A percentile compares a stretch with the other conserved stretches of the same genome.
phyloP scores from a whole-genome alignment of 2,329 filamentous ascomycete species.

The Sodiomyces alkalinus region DNA sequence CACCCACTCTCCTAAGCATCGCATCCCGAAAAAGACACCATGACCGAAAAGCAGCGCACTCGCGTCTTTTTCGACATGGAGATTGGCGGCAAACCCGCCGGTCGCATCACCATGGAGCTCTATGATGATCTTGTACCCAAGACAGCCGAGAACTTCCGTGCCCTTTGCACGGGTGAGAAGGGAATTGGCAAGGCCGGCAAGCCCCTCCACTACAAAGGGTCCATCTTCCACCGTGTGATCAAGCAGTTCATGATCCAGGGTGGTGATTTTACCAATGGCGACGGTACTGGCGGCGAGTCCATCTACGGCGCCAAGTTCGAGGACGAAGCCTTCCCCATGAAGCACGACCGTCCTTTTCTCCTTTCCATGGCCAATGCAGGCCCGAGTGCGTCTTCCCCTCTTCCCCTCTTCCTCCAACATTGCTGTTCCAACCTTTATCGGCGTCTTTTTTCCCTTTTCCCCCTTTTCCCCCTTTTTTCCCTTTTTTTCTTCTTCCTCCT shows the following conservation, averaged over 20 bases:
- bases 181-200: constrained; percentile 68
- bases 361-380: constrained; percentile 98
- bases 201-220: constrained; percentile 85
- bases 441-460: neutral
- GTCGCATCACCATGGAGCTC: constrained; percentile 78
- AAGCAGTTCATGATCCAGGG: constrained; percentile 99
- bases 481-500: neutral
- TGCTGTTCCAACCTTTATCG: neutral
- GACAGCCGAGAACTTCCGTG: constrained; percentile 92
- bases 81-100: constrained; percentile 57
- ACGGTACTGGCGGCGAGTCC: constrained; percentile 90
- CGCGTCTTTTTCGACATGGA: constrained; percentile 90
- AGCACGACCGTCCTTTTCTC: constrained; percentile 87
- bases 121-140: constrained; percentile 68
- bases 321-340: constrained; percentile 86
- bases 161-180: constrained; percentile 90
- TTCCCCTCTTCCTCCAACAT: neutral
- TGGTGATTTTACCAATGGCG: constrained; percentile 88
- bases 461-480: neutral
- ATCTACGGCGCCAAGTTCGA: constrained; percentile 97
- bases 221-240: constrained; percentile 88
- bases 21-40: constrained; percentile 13
- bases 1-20: constrained; percentile 1
- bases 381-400: constrained; percentile 43
- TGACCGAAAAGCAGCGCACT: constrained; percentile 42